Evolutionary conservation across 495 filamentous ascomycete species (phyloP).

Genomic region (Baudoinia panamericana): DNA sequence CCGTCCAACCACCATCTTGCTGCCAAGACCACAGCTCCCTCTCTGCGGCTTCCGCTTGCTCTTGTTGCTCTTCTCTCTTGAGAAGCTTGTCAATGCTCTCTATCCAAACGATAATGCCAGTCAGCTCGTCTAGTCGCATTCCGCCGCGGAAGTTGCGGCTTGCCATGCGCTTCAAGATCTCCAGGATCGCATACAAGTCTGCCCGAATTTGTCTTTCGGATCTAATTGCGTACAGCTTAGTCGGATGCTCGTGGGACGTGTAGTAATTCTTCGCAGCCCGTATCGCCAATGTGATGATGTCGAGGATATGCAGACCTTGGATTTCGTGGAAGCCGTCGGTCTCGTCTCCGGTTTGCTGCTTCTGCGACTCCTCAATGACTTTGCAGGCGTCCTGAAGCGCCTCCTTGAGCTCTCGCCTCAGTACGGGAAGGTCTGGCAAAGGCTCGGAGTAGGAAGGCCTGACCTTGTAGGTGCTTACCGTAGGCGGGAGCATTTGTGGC

Average conservation of each 20-base stretch:
- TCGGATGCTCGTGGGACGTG: constrained; percentile 68
- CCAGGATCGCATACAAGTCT: constrained; percentile 73
- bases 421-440: constrained; percentile 64
- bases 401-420: constrained; percentile 59
- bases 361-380: constrained; percentile 40
- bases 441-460: constrained; percentile 75
- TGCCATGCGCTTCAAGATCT: constrained; percentile 82
- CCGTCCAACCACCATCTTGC: constrained; percentile 67
- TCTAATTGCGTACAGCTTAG: constrained; percentile 71
- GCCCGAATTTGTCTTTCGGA: constrained; percentile 66
- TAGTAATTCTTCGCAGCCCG: constrained; percentile 92
- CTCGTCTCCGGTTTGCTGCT: constrained; percentile 16
- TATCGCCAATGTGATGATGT: constrained; percentile 85
- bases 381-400: constrained; percentile 53
- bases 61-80: constrained; percentile 56
- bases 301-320: constrained; percentile 80
- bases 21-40: constrained; percentile 69
- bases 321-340: constrained; percentile 63
- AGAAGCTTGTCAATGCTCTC: constrained; percentile 60
- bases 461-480: constrained; percentile 88
- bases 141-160: constrained; percentile 77
- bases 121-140: constrained; percentile 58
- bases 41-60: constrained; percentile 58
- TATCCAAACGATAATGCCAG: constrained; percentile 64
- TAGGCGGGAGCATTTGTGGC: constrained; percentile 76